A percentile compares a stretch with the other conserved stretches of the same genome.
These are phyloP conservation scores for Leucoagaricus sp. DNA, from an alignment of 1,284 basidiomycete genomes.

Conservation along the genomic window DNA sequence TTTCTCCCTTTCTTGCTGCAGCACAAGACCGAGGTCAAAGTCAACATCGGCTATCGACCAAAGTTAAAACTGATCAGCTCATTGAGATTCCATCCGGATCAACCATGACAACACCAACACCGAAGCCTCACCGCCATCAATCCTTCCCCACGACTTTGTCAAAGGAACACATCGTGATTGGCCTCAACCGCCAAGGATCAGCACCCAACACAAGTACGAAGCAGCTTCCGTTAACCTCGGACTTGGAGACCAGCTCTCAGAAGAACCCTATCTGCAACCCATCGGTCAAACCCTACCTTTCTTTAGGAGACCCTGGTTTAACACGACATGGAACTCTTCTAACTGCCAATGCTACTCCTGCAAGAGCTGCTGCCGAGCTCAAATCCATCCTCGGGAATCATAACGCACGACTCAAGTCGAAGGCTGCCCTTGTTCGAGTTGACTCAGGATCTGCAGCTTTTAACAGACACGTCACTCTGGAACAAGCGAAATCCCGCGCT, in stretches of 20 bases:
- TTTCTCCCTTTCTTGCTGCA: no score
- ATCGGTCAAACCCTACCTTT: background rate
- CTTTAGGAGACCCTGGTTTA: background rate
- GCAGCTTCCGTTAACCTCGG: background rate
- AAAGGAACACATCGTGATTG: background rate
- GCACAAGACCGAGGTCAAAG: no score
- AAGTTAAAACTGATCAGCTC: no score
- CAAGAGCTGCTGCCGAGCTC: slow-evolving; percentile 54
- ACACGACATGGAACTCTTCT: slow-evolving; percentile 14
- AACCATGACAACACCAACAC: no score
- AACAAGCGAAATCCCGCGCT: slow-evolving; percentile 68
- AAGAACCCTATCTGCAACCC: background rate
- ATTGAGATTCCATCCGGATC: no score
- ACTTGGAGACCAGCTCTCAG: no score
- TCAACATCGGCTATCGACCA: no score
- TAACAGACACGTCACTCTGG: slow-evolving; percentile 43
- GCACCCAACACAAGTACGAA: background rate
- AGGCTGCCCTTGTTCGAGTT: slow-evolving; percentile 45
- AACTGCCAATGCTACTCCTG: slow-evolving; percentile 12
- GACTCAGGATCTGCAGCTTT: slow-evolving; percentile 19
- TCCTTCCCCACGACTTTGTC: background rate
- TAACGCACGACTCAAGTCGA: slow-evolving; percentile 53
- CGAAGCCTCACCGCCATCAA: background rate
- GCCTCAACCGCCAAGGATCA: background rate
- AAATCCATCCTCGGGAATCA: slow-evolving; percentile 62